Evolutionary conservation across 2,329 filamentous ascomycete species (phyloP), one percentile per base, ranked within the genome.

Genomic region (Arthrinium phaeospermum): DNA sequence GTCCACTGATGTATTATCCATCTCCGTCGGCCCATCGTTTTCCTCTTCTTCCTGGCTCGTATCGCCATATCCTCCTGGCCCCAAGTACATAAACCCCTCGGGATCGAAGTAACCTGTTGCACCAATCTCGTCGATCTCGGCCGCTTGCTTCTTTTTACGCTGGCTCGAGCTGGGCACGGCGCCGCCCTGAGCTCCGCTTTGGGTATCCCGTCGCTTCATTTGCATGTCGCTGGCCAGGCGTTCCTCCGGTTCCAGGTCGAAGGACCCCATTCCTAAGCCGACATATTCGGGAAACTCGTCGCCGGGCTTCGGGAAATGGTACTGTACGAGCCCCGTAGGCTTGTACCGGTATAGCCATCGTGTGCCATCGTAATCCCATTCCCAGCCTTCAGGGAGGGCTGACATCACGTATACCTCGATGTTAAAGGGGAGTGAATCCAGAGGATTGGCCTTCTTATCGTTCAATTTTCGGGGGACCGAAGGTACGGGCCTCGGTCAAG

Each of bases 341-440:
- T 83, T 86, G 81, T 88, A 90, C 70, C 84, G 85, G 78, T 88
- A 91, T 80, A 90, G 86, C 89, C 89, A 91, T 37, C 89, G 85
- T 19, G 73, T 76, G 70, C 88, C 88, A 74, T 90, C 88, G 75
- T 90, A 90, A 78, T 90, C 89, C 77, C 81, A 85, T 72, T 89
- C 87, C 89, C 89, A 90, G 71, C 86, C 86, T 10, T 84, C 81
- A 2, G 87, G 87, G 45, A 90, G 85, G 68, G 79, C 81, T 4
- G 82, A 74, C 84, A 86, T 85, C 76, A 30, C 67, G 67, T 47
- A 7, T 24, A 14, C 10, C 57, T 19, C 22, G 12, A 41, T 3
- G 8, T 14, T 2, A 7, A 13, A 64, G 19, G 3, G 2, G 57
- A n/a, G 8, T 19, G 30, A 12, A 41, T 41, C 14, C 10, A 13